These are phyloP conservation scores for Magnusiomyces suaveolens DNA, from an alignment of 1,139 yeast genomes.

Conservation along the genomic window DNA sequence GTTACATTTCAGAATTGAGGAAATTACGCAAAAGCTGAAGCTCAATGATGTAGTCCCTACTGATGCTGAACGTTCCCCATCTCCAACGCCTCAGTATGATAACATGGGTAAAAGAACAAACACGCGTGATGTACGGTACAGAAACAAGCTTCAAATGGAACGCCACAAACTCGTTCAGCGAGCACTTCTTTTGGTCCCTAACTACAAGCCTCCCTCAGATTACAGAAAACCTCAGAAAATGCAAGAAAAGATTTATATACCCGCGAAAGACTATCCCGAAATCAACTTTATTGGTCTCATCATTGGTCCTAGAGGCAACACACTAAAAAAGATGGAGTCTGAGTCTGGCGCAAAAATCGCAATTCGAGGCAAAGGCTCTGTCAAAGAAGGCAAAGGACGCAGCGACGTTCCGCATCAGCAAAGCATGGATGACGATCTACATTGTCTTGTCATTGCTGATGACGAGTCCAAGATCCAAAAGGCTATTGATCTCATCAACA, in stretches of 20 bases:
- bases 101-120: slow-evolving; percentile 70
- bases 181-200: slow-evolving; percentile 66
- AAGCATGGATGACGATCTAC: slow-evolving; percentile 68
- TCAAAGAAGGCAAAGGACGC: slow-evolving; percentile 73
- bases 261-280: slow-evolving; percentile 80
- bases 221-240: slow-evolving; percentile 65
- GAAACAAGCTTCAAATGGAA: slow-evolving; percentile 60
- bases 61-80: slow-evolving; percentile 47
- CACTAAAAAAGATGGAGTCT: slow-evolving; percentile 68
- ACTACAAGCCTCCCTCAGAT: slow-evolving; percentile 70
- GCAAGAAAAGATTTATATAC: slow-evolving; percentile 74
- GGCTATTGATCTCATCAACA: slow-evolving; percentile 68
- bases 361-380: slow-evolving; percentile 89
- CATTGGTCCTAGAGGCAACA: slow-evolving; percentile 93
- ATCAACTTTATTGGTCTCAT: slow-evolving; percentile 86
- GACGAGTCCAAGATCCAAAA: slow-evolving; percentile 64
- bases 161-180: slow-evolving; percentile 65
- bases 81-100: slow-evolving; percentile 93
- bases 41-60: slow-evolving; percentile 38
- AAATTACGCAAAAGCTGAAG: slow-evolving; percentile 53
- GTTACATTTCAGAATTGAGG: slow-evolving; percentile 65
- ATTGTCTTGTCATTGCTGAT: slow-evolving; percentile 81
- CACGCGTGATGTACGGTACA: slow-evolving; percentile 64
- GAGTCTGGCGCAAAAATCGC: slow-evolving; percentile 81
- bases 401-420: slow-evolving; percentile 38